phyloP scores from a whole-genome alignment of 257 asterid species.

The Datura wrightii region DNA sequence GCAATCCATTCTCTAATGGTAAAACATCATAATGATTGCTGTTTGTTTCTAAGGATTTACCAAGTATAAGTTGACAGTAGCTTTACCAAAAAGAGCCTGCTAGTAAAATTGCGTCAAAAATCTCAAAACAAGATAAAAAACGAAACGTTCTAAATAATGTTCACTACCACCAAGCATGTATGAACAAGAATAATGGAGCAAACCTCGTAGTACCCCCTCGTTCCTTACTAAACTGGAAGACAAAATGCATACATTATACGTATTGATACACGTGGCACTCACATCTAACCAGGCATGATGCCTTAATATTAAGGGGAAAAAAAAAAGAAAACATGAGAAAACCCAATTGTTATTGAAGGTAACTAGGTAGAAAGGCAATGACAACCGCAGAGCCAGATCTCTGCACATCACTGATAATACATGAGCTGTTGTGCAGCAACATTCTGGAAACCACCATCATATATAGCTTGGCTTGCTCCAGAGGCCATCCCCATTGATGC shows the following conservation, averaged over 20 bases:
- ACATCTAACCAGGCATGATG: slow-evolving; percentile 15
- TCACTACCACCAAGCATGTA: not conserved
- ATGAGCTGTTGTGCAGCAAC: slow-evolving; percentile 39
- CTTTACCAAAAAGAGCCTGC: not conserved
- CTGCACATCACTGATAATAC: slow-evolving; percentile 36
- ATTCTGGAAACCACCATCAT: slow-evolving; percentile 42
- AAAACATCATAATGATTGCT: not conserved
- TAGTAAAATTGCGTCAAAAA: not conserved
- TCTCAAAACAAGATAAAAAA: not conserved
- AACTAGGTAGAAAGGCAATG: not conserved
- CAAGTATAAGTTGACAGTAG: too few relatives aligned
- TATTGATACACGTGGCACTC: slow-evolving; percentile 32
- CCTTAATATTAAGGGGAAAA: not conserved
- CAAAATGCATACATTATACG: slow-evolving; percentile 23
- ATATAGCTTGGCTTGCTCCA: slow-evolving; percentile 53
- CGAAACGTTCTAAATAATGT: not conserved
- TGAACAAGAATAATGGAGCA: slow-evolving; percentile 8
- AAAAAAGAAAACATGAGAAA: slow-evolving; percentile 6
- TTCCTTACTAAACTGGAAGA: slow-evolving; percentile 26
- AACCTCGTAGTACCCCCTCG: slow-evolving; percentile 13
- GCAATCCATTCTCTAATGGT: not conserved
- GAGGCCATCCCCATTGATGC: slow-evolving; percentile 67
- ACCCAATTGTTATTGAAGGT: not conserved
- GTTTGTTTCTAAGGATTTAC: too few relatives aligned
- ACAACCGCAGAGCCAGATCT: not conserved